Base-by-base conservation (phyloP, 805 yeast species). In the Wickerhamomyces alni region DNA sequence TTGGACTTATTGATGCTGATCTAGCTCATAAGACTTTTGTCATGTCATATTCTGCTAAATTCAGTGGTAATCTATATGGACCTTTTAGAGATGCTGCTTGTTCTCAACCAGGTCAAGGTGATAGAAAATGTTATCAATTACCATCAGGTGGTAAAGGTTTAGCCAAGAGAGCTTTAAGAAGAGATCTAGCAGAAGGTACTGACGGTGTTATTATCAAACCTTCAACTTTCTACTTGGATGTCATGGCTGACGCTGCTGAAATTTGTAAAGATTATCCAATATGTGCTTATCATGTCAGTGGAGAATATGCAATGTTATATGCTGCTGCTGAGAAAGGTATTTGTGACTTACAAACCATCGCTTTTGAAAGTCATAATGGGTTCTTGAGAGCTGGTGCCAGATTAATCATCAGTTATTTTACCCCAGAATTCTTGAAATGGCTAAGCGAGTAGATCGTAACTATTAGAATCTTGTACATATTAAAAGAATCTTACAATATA, bases 1-100 rank as follows among this genome's bases (percentile, higher is more conserved):
- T 67, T 30, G 97, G 95, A 3, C 72, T 93, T 37, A 79, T 91
- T 36, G 79, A 77, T 34, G 87, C 84, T 11, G 82, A 80, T 21
- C 62, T 93, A 43, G 96, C 96, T 17, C 95, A 93, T 64, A 79
- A 81, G 59, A 80, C 88, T 36, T 80, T 91, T 68, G 78, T 93
- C 28, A 81, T 93, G 86, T 84, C 96, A 5, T 93, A 93, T 65
- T 77, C 95, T 27, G 98, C 98, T 42, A 93, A 93, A 60, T 93
- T 93, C 59, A 72, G 86, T 43, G 97, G 98, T 27, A 77, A 79
- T 46, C 68, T 93, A 36, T 93, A 93, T 59, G 99, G 99, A 1
- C 99, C 99, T 5, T 93, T 93, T 71, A 75, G 99, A 61, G 99
- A 93, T 53, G 97, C 97, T 33, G 99, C 98, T 3, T 93, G 94